Evolutionary conservation across 345 rosid genomes (phyloP).

Genomic region (Mercurialis annua): DNA sequence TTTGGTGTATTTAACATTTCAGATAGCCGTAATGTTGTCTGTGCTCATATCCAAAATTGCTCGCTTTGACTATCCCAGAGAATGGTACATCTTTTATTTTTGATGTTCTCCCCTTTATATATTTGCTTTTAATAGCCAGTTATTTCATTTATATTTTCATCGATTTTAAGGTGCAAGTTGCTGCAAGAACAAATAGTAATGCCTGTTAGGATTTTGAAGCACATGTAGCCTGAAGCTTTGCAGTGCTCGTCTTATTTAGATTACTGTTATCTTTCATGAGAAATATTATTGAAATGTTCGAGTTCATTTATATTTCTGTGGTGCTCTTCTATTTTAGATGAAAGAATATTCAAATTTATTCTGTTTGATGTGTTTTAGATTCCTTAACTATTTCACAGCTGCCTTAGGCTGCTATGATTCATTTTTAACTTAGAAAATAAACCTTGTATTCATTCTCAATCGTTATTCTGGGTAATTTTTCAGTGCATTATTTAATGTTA

Average conservation of each 20-base stretch:
- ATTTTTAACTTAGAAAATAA: background rate
- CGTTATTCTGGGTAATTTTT: background rate
- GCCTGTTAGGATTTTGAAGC: background rate
- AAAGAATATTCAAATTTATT: background rate
- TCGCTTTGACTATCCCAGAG: slow-evolving; percentile 94
- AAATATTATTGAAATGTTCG: background rate
- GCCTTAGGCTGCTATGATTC: background rate
- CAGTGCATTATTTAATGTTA: background rate
- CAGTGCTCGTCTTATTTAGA: background rate
- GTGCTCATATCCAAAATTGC: slow-evolving; percentile 89
- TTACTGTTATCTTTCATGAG: background rate
- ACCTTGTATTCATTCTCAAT: background rate
- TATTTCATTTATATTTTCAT: background rate
- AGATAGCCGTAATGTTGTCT: slow-evolving; percentile 84
- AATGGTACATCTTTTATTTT: slow-evolving; percentile 44
- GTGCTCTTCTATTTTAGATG: background rate
- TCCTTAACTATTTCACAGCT: background rate
- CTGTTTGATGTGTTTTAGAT: background rate
- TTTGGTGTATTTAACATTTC: slow-evolving; percentile 16
- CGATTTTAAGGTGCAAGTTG: background rate
- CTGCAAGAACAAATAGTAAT: background rate
- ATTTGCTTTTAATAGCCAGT: background rate
- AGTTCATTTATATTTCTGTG: background rate
- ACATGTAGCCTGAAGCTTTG: background rate
- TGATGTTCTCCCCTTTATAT: background rate